A percentile compares a stretch with the other conserved stretches of the same genome.
phyloP scores from a whole-genome alignment of 2,329 filamentous ascomycete genomes.

The Phialophora chinensis region DNA sequence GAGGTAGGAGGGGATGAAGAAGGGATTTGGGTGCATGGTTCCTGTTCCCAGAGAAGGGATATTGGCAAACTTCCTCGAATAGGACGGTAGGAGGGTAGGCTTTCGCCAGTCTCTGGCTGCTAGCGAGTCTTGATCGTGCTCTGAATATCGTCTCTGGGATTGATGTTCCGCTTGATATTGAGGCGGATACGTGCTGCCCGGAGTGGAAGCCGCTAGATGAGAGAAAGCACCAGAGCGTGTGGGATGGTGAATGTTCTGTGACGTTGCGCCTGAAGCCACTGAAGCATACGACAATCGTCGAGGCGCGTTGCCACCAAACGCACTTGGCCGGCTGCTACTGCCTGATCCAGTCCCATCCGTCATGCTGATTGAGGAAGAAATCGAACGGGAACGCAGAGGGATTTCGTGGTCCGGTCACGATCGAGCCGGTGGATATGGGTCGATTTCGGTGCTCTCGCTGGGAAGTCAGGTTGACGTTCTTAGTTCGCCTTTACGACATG shows the following conservation, averaged over 20 bases:
- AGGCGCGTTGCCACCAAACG: conserved; percentile 30
- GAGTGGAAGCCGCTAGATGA: conserved; percentile 42
- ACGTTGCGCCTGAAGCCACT: conserved; percentile 60
- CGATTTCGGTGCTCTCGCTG: conserved; percentile 9
- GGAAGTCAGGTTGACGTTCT: not conserved
- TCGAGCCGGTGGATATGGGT: conserved; percentile 11
- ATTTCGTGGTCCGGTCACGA: conserved; percentile 23
- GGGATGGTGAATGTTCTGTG: conserved; percentile 50
- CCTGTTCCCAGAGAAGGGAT: conserved; percentile 40
- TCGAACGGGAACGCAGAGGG: not conserved
- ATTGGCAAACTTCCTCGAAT: conserved; percentile 55
- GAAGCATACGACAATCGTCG: conserved; percentile 68
- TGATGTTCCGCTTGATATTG: conserved; percentile 45
- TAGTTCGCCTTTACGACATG: conserved; percentile 13
- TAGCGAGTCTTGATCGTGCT: conserved; percentile 56
- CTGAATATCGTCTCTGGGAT: conserved; percentile 45
- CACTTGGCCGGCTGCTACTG: conserved; percentile 26
- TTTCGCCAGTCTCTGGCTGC: conserved; percentile 54
- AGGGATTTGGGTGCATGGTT: conserved; percentile 52
- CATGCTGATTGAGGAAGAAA: conserved; percentile 16
- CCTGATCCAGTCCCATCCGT: conserved; percentile 29
- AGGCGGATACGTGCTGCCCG: conserved; percentile 46
- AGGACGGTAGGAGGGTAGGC: conserved; percentile 51
- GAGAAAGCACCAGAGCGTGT: conserved; percentile 47
- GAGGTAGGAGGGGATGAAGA: conserved; percentile 87